These are phyloP conservation scores for Lachancea nothofagi DNA, from an alignment of 805 yeast genomes.

Conservation along the genomic window DNA sequence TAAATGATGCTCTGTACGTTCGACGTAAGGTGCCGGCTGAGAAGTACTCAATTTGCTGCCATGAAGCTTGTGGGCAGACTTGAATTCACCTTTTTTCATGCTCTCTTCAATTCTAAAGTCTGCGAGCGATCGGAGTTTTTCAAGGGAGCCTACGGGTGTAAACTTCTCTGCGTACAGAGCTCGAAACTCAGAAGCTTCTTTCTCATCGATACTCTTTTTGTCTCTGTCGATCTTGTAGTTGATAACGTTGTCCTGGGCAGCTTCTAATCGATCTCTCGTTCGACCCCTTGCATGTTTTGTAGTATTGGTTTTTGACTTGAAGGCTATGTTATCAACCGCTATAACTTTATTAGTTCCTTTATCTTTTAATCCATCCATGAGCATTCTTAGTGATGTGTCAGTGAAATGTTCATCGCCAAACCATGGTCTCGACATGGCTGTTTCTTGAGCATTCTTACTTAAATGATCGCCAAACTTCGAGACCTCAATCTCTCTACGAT, in stretches of 20 bases:
- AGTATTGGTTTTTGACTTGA: constrained; percentile 15
- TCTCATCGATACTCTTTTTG: constrained; percentile 23
- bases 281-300: constrained; percentile 19
- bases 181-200: constrained; percentile 44
- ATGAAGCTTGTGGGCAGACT: constrained; percentile 45
- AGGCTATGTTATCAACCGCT: constrained; percentile 10
- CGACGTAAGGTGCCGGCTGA: constrained; percentile 51
- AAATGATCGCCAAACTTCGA: constrained; percentile 42
- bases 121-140: constrained; percentile 58
- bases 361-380: constrained; percentile 47
- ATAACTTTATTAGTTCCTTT: constrained; percentile 11
- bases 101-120: constrained; percentile 74
- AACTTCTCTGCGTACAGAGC: constrained; percentile 61
- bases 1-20: constrained; percentile 68
- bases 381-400: constrained; percentile 50
- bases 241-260: constrained; percentile 59
- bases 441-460: constrained; percentile 39
- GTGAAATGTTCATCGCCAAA: constrained; percentile 44
- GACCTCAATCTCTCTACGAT: constrained; percentile 39
- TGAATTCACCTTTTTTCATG: constrained; percentile 62
- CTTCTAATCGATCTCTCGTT: constrained; percentile 39
- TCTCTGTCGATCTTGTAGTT: constrained; percentile 49
- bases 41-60: constrained; percentile 52
- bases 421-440: constrained; percentile 55
- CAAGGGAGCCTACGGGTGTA: constrained; percentile 36